Evolutionary conservation across 768 basidiomycete species (phyloP).

Genomic region (Tubosaeta sp.): DNA sequence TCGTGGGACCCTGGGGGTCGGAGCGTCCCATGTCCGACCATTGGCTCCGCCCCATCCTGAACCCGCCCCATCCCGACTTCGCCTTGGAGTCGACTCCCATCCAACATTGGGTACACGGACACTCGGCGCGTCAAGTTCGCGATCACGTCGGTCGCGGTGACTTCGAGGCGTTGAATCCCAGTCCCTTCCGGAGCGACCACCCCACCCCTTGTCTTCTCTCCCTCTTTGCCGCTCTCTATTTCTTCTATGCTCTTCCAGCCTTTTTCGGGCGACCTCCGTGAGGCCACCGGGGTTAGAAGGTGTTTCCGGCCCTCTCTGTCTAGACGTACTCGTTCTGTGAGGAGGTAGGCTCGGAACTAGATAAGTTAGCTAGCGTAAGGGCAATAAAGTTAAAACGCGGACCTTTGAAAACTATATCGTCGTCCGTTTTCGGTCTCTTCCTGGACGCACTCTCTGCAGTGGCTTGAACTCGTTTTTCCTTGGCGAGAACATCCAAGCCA

Average conservation of each 20-base stretch:
- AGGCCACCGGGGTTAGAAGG: conserved; percentile 92
- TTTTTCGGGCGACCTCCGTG: conserved; percentile 64
- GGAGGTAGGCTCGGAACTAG: conserved; percentile 77
- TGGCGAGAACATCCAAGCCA: conserved; percentile 84
- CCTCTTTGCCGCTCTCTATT: conserved; percentile 46
- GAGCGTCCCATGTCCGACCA: conserved; percentile 73
- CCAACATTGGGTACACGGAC: conserved; percentile 87
- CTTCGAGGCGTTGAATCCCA: conserved; percentile 66
- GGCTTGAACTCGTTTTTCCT: conserved; percentile 74
- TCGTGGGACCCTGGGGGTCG: conserved; percentile 67
- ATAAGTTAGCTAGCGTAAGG: neutral
- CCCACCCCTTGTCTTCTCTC: conserved; percentile 33
- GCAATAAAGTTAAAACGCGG: conserved; percentile 9
- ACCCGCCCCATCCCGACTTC: conserved; percentile 48
- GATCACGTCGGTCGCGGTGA: conserved; percentile 39
- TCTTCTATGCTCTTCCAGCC: conserved; percentile 74
- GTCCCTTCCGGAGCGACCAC: conserved; percentile 28
- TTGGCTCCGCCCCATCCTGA: conserved; percentile 59
- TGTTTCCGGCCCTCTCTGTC: conserved; percentile 83
- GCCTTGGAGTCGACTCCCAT: conserved; percentile 91
- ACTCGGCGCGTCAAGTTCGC: conserved; percentile 66
- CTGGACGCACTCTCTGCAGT: conserved; percentile 42
- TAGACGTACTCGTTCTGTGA: conserved; percentile 48
- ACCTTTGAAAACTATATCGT: conserved; percentile 88
- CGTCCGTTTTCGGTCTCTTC: conserved; percentile 58